A percentile compares a stretch with the other conserved stretches of the same genome.
phyloP scores from a whole-genome alignment of 345 rosid genomes.

The Bruguiera sexangula region DNA sequence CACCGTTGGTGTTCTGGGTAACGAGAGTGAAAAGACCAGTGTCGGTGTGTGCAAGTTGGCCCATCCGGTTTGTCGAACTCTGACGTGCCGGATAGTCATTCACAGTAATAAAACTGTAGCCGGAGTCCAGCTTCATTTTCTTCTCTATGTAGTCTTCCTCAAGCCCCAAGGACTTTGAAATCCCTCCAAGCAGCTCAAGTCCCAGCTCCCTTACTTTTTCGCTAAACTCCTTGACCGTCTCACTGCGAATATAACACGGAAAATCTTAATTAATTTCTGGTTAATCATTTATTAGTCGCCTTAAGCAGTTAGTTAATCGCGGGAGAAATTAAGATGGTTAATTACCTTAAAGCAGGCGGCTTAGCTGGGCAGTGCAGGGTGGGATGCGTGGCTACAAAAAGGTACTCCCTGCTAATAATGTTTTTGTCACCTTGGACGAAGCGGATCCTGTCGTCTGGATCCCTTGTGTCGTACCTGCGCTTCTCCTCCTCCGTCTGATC shows the following conservation, averaged over 20 bases:
- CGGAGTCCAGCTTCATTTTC: slow-evolving; percentile 2
- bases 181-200: slow-evolving; percentile 3
- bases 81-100: slow-evolving; percentile 12
- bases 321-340: too few species aligned
- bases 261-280: not conserved
- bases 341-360: slow-evolving; percentile 21
- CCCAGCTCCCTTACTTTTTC: not conserved
- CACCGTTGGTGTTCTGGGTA: slow-evolving; percentile 8
- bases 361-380: slow-evolving; percentile 24
- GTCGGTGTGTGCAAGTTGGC: slow-evolving; percentile 10
- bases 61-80: slow-evolving; percentile 7
- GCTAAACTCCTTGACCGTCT: slow-evolving; percentile 1
- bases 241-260: not conserved
- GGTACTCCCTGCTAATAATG: slow-evolving; percentile 16
- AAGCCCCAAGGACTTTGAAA: slow-evolving; percentile 6
- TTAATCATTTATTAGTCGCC: not conserved
- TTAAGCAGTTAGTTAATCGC: not conserved
- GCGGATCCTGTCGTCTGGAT: slow-evolving; percentile 19
- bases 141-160: slow-evolving; percentile 7
- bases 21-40: slow-evolving; percentile 4
- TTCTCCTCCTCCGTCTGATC: slow-evolving; percentile 15
- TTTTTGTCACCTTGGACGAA: slow-evolving; percentile 23
- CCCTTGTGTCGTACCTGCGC: slow-evolving; percentile 16
- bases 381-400: slow-evolving; percentile 29
- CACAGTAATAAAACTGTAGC: slow-evolving; percentile 1